Evolutionary conservation across 192 early-diverging fungal genomes (phyloP).

Genomic region (Obelidium mucronatum): DNA sequence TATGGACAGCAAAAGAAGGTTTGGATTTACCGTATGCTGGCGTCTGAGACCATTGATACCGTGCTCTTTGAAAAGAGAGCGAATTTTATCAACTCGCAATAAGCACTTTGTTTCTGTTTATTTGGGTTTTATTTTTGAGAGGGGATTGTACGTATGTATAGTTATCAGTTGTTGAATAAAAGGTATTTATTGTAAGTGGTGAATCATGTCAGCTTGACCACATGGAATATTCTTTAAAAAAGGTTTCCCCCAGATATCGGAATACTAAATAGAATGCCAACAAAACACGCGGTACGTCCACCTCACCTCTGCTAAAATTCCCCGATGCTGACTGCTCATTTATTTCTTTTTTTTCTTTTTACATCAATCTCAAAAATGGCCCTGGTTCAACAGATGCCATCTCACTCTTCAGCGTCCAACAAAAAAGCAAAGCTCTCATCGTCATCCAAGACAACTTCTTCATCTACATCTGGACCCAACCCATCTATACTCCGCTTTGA

Average conservation of each 20-base stretch:
- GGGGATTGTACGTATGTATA: too few relatives aligned
- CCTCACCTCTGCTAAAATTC: too few relatives aligned
- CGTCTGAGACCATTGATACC: constrained; percentile 48
- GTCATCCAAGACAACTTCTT: too few relatives aligned
- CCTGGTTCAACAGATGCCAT: neutral
- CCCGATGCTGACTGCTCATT: too few relatives aligned
- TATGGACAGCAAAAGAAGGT: constrained; percentile 57
- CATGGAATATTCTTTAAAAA: too few relatives aligned
- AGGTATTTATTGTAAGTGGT: too few relatives aligned
- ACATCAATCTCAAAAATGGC: neutral
- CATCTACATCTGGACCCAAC: neutral
- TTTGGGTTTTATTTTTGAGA: too few relatives aligned
- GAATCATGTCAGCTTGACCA: too few relatives aligned
- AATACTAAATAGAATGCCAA: too few relatives aligned
- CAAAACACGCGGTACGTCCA: too few relatives aligned
- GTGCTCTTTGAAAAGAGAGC: constrained; percentile 42
- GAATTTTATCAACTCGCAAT: constrained; percentile 17
- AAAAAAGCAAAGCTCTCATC: neutral
- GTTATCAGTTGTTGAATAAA: too few relatives aligned
- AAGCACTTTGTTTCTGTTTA: neutral
- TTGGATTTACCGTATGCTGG: constrained; percentile 43
- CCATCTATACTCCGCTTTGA: constrained; percentile 60
- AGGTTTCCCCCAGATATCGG: too few relatives aligned
- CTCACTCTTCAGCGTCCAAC: neutral
- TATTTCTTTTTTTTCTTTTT: neutral